Base-by-base conservation (phyloP, 768 basidiomycete genomes). In the Psilocybe subaeruginosa region DNA sequence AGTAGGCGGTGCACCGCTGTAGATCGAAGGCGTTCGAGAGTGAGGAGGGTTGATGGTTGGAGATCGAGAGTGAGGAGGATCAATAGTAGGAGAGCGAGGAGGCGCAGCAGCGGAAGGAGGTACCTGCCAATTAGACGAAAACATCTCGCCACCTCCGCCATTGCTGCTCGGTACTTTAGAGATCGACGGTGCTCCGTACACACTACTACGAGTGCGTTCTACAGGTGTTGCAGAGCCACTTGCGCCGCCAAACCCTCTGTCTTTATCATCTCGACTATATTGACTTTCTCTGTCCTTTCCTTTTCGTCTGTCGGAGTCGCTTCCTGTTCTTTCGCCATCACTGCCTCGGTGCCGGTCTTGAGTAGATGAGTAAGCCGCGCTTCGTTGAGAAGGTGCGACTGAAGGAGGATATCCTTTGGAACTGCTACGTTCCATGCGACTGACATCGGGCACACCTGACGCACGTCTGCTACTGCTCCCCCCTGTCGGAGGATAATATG, bases 401-500 rank as follows among this genome's bases (percentile, higher is more conserved):
- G 69, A 70, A 11, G 69, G 69, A 0, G 69, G 61, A 29, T 68
- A 70, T 43, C 65, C 64, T 45, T 66, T 68, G 6, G 67, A 68
- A 7, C 67, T 63, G 29, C 54, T 63, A 3, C 66, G 66, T 47
- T 70, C 70, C 39, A 66, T 61, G 39, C 63, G 66, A 37, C 49
- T 27, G 12, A 63, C 48, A 12, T 69, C 69, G 17, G 69, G 54
- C n/a, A 61, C 47, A 29, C 30, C 61, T 14, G 69, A 66, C 0
- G 65, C 61, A 8, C 53, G 71, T 62, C 57, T 48, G 30, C 61
- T 67, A 30, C 68, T 64, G 48, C 64, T 63, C 8, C 41, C 69
- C 64, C 63, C 68, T 67, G 71, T 56, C 58, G 65, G 62, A 57
- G 66, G 68, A 66, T 63, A 73, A 73, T 60, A 73, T 27, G 75